These are phyloP conservation scores for Zygosaccharomyces sapae DNA, from an alignment of 1,139 yeast genomes.

Conservation along the genomic window DNA sequence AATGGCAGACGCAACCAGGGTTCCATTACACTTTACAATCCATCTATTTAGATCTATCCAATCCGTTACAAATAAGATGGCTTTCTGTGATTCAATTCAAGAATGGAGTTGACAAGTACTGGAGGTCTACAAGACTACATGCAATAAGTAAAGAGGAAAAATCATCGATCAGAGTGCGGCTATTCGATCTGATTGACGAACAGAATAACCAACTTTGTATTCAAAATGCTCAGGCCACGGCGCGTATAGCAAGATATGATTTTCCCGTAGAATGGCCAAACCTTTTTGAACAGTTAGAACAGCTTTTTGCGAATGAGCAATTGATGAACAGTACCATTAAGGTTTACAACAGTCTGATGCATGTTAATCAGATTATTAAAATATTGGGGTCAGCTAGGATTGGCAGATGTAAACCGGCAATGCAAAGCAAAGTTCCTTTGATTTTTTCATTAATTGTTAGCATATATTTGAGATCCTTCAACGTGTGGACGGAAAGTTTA, in stretches of 20 bases:
- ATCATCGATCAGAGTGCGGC: conserved; percentile 50
- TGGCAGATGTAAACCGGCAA: conserved; percentile 74
- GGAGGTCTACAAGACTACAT: conserved; percentile 63
- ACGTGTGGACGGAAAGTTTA: conserved; percentile 50
- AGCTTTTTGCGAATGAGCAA: conserved; percentile 43
- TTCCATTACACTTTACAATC: conserved; percentile 55
- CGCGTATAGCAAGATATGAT: conserved; percentile 75
- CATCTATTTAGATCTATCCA: conserved; percentile 55
- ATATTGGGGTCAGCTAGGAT: conserved; percentile 68
- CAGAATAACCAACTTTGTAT: conserved; percentile 67
- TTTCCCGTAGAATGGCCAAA: conserved; percentile 85
- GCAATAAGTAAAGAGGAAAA: conserved; percentile 70
- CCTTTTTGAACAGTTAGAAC: conserved; percentile 61
- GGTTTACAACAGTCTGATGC: conserved; percentile 58
- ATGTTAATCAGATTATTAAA: conserved; percentile 75
- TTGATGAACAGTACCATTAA: conserved; percentile 45
- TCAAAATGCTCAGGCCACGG: conserved; percentile 80
- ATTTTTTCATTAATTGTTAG: conserved; percentile 57
- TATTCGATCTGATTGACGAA: conserved; percentile 61
- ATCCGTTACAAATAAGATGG: conserved; percentile 72
- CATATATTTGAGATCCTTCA: conserved; percentile 56
- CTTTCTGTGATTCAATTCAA: conserved; percentile 82
- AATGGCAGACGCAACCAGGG: conserved; percentile 64
- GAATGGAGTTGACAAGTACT: conserved; percentile 76
- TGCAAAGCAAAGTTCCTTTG: conserved; percentile 67